phyloP scores from a whole-genome alignment of 2,329 filamentous ascomycete genomes.

The Colletotrichum sp. region DNA sequence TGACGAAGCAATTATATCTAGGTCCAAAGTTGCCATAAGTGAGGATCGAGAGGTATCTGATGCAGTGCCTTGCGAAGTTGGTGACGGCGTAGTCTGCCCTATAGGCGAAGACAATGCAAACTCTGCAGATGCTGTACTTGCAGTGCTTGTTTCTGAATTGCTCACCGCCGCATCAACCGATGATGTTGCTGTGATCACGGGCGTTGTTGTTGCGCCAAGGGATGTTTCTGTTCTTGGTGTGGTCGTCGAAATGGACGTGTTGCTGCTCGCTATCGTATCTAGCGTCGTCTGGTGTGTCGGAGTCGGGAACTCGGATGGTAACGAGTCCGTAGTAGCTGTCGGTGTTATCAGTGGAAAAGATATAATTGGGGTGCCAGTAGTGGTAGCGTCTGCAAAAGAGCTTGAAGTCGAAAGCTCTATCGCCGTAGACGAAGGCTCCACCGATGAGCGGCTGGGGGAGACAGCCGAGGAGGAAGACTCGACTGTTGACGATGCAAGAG shows the following conservation, averaged over 20 bases:
- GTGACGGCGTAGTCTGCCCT: background rate
- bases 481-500: too few species aligned
- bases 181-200: background rate
- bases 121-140: background rate
- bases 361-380: background rate
- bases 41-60: background rate
- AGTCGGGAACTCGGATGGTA: background rate
- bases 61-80: rapidly evolving
- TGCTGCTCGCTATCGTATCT: background rate
- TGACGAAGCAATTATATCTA: rapidly evolving
- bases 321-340: background rate
- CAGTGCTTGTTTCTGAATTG: background rate
- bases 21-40: background rate
- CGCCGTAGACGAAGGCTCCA: too few species aligned
- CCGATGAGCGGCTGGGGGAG: too few species aligned
- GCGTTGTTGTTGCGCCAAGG: rapidly evolving
- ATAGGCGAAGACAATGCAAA: background rate
- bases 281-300: rapidly evolving
- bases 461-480: too few species aligned
- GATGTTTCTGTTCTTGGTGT: background rate
- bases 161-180: background rate
- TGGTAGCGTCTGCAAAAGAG: background rate
- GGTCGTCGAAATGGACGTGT: rapidly evolving
- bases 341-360: background rate
- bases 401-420: too few species aligned